phyloP scores from a whole-genome alignment of 352 stramenopile genomes.

The Globisporangium orthogonon region DNA sequence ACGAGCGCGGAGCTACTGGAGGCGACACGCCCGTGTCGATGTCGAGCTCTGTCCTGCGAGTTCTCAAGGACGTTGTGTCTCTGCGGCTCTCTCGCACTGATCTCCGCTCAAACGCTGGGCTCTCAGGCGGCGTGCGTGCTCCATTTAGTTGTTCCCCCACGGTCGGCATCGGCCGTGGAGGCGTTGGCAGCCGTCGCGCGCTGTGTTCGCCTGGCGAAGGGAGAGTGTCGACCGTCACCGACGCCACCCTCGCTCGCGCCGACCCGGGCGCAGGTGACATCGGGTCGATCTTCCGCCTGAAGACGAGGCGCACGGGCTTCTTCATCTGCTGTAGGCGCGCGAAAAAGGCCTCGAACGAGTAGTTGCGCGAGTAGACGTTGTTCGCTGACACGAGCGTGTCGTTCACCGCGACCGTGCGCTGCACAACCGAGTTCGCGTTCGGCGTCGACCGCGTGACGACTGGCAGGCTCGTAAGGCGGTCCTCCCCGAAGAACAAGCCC shows the following conservation, averaged over 20 bases:
- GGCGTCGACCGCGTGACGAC: constrained; percentile 74
- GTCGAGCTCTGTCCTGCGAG: constrained; percentile 9
- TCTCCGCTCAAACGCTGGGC: constrained; percentile 6
- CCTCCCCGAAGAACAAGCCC: constrained; percentile 81
- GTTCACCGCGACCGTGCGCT: constrained; percentile 61
- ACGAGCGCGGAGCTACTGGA: background rate
- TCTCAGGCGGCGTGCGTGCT: constrained; percentile 9
- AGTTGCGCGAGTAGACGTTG: constrained; percentile 55
- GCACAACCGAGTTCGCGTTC: constrained; percentile 60
- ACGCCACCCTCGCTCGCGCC: constrained; percentile 16
- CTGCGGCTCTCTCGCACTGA: constrained; percentile 4
- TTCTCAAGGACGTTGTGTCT: background rate
- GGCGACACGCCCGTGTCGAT: constrained; percentile 11
- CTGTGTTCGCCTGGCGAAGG: constrained; percentile 7
- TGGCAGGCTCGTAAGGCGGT: constrained; percentile 54
- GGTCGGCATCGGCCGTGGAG: constrained; percentile 5
- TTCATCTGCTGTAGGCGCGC: constrained; percentile 76
- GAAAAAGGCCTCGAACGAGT: constrained; percentile 81
- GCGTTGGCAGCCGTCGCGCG: constrained; percentile 5
- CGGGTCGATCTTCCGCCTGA: constrained; percentile 27
- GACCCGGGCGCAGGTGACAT: background rate
- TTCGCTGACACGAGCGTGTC: constrained; percentile 81
- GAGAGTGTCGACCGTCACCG: constrained; percentile 24
- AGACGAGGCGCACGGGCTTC: constrained; percentile 76
- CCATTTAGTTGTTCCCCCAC: constrained; percentile 7